Conservation (phyloP, 306 rosid species). For the Datisca glomerata region DNA sequence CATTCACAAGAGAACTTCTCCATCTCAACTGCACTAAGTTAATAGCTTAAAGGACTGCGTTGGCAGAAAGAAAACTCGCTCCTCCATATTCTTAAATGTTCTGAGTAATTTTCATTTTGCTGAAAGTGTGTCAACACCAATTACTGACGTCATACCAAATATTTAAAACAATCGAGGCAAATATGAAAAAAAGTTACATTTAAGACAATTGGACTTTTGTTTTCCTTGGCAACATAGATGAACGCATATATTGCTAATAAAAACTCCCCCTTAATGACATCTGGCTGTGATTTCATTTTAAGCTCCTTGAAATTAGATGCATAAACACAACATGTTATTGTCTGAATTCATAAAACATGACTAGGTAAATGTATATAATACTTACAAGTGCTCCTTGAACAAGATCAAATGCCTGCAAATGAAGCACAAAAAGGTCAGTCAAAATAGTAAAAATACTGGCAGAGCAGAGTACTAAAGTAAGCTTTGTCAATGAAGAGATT, state of each 20-base stretch:
- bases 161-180: no score
- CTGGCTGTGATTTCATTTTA: no score
- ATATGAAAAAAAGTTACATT: no score
- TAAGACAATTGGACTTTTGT: not conserved
- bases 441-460: not conserved
- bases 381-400: slow-evolving; percentile 93
- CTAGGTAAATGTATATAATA: slow-evolving; percentile 13
- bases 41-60: not conserved
- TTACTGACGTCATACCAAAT: no score
- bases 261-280: no score
- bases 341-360: not conserved
- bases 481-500: not conserved
- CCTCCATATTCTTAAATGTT: not conserved
- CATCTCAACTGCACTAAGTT: no score
- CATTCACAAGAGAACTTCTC: no score
- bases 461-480: not conserved
- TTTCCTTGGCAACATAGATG: no score
- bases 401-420: slow-evolving; percentile 71
- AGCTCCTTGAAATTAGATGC: not conserved
- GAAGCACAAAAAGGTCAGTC: slow-evolving; percentile 3
- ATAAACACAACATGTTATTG: not conserved
- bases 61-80: not conserved
- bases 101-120: no score
- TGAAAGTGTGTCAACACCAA: no score
- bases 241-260: no score